Conservation (phyloP, 345 rosid genomes). For the Reutealis trisperma region DNA sequence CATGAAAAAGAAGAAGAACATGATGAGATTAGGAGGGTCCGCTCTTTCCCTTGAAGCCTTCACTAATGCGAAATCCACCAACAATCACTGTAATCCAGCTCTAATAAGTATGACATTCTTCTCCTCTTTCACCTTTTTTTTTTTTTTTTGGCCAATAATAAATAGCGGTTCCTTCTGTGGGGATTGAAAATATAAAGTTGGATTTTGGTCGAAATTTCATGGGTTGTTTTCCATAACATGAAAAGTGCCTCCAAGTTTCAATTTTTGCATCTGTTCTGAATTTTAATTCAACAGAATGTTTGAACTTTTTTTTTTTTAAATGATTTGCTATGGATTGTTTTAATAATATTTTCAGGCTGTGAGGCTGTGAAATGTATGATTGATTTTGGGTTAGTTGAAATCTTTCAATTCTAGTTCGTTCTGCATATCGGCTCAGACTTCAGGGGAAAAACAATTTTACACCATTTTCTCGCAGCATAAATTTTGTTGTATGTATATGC, state of each 20-base stretch:
- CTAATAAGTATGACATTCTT: constrained; percentile 45
- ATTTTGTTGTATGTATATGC: neutral
- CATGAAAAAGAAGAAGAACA: constrained; percentile 49
- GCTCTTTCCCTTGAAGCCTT: constrained; percentile 87
- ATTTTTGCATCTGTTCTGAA: neutral
- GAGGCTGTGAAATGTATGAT: neutral
- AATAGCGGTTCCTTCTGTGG: neutral
- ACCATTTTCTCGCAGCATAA: neutral
- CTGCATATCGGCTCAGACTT: neutral
- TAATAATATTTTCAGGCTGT: neutral
- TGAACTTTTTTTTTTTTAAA: too few relatives aligned
- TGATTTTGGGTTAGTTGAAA: neutral
- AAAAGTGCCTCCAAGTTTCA: neutral
- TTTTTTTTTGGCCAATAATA: too few relatives aligned
- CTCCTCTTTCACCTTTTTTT: neutral
- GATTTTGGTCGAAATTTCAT: too few relatives aligned
- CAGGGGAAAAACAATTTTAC: too few relatives aligned
- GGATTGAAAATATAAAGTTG: neutral
- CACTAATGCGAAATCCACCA: constrained; percentile 60
- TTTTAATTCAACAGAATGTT: neutral
- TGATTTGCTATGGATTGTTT: neutral
- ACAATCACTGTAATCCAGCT: constrained; percentile 59
- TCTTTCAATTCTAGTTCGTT: neutral
- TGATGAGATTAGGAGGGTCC: constrained; percentile 67
- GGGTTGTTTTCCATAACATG: neutral